phyloP scores from a whole-genome alignment of 257 asterid genomes.

The Anisodus tanguticus region DNA sequence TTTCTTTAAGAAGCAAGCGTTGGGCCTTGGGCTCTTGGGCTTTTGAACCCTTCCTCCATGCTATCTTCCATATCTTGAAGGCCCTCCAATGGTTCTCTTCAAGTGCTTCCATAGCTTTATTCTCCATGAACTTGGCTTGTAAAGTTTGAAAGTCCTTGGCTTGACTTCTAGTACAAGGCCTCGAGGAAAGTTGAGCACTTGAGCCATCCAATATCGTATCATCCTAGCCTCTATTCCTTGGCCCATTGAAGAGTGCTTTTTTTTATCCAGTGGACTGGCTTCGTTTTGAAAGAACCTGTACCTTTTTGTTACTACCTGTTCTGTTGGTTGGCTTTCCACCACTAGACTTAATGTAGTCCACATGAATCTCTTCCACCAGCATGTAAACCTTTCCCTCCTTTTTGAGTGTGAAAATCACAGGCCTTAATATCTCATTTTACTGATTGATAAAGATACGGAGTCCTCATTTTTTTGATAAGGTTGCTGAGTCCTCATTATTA shows the following conservation, averaged over 20 bases:
- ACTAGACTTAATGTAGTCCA: background rate
- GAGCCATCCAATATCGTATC: too few species aligned
- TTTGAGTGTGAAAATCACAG: slow-evolving; percentile 7
- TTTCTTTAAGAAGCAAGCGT: too few species aligned
- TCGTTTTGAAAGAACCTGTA: background rate
- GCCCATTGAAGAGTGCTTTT: background rate
- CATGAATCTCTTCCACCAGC: background rate
- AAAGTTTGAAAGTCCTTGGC: too few species aligned
- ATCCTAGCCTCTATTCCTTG: slow-evolving; percentile 14
- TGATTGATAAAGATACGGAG: background rate
- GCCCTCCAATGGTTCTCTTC: too few species aligned
- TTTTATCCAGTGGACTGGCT: background rate
- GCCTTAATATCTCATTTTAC: background rate
- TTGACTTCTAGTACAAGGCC: too few species aligned
- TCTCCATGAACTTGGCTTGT: too few species aligned
- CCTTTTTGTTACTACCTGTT: background rate
- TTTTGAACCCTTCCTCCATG: too few species aligned
- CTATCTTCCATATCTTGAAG: too few species aligned
- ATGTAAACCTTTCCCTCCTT: background rate
- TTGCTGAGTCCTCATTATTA: background rate
- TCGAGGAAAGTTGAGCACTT: too few species aligned
- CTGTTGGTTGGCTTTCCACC: background rate
- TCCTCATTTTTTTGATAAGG: background rate
- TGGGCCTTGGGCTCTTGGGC: too few species aligned
- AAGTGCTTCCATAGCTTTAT: too few species aligned